Base-by-base conservation (phyloP, 2,329 filamentous ascomycete genomes). In the Xylariomycetidae sp. region DNA sequence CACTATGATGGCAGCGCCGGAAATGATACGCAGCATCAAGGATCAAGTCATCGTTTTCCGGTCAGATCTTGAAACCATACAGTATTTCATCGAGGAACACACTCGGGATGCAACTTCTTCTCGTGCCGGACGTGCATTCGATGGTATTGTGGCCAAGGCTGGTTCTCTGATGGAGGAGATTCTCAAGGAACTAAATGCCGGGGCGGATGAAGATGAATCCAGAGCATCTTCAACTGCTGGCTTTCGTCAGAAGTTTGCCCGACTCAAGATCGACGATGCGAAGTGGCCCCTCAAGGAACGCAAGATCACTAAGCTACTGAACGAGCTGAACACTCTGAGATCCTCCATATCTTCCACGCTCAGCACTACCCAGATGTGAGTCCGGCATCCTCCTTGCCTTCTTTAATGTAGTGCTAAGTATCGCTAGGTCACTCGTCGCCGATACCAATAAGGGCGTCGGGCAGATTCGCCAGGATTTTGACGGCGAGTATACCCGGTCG, bases 261-360 rank as follows among this genome's bases (percentile, higher is more conserved):
- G n/a, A n/a, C 12, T 35, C n/a, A 16, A 4, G 12, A 3, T 33
- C 6, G 15, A 32, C 3, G 20, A 32, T 13, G 5, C 26, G 10
- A 22, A 23, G 3, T 39, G 37, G 37, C 14, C 26, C 1, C 1
- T 12, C 10, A 34, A 34, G 12, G n/a, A 29, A 16, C 10, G 8
- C 9, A 31, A 23, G 12, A 24, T 33, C 10, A 25, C 19, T n/a
- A 18, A 34, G 15, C 12, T 38, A 2, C 25, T 29, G 6, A 2
- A 14, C n/a, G 15, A 27, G 22, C 24, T 42, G 2, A 31, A 42
- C 14, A 7, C 19, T 17, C 29, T 31, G 10, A 37, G 29, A 31
- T 12, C n/a, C 25, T 19, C 31, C 8, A 35, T 36, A 12, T 26
- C 5, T 14, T 4, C 31, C 16, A 18, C 31, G 14, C 25, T 42